Conservation (phyloP, 371 early-diverging fungal species). For the Mucor piriformis region DNA sequence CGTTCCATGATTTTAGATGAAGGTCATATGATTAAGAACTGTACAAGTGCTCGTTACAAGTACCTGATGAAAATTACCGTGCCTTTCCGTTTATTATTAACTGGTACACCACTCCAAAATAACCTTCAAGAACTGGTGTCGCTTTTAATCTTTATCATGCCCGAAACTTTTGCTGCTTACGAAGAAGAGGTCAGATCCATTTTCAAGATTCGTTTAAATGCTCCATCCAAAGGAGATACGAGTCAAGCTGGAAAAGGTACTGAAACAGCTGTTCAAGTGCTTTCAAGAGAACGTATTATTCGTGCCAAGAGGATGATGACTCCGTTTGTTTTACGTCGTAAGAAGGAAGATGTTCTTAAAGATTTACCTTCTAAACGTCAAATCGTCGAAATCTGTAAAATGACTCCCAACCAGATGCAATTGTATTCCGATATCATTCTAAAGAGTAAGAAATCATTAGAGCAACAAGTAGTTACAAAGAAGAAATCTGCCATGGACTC, state of each 20-base stretch:
- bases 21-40: constrained; percentile 93
- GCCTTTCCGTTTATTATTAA: constrained; percentile 73
- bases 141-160: constrained; percentile 93
- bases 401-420: constrained; percentile 43
- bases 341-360: constrained; percentile 70
- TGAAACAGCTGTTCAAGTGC: constrained; percentile 39
- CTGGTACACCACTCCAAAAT: constrained; percentile 90
- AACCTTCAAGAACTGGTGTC: constrained; percentile 82
- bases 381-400: constrained; percentile 48
- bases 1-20: constrained; percentile 89
- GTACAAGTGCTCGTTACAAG: constrained; percentile 80
- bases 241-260: neutral
- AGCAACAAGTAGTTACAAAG: constrained; percentile 9
- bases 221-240: constrained; percentile 24
- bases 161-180: constrained; percentile 74
- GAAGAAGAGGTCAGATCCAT: constrained; percentile 56
- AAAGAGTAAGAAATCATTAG: constrained; percentile 35
- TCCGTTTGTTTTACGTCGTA: constrained; percentile 79
- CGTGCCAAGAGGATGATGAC: constrained; percentile 78
- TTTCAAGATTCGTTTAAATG: constrained; percentile 53
- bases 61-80: constrained; percentile 63
- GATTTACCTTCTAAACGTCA: constrained; percentile 71
- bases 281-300: constrained; percentile 61
- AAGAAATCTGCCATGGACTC: constrained; percentile 18
- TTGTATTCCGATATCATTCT: constrained; percentile 48